These are phyloP conservation scores for Fistulinella prunicolor DNA, from an alignment of 768 basidiomycete species.

Conservation along the genomic window DNA sequence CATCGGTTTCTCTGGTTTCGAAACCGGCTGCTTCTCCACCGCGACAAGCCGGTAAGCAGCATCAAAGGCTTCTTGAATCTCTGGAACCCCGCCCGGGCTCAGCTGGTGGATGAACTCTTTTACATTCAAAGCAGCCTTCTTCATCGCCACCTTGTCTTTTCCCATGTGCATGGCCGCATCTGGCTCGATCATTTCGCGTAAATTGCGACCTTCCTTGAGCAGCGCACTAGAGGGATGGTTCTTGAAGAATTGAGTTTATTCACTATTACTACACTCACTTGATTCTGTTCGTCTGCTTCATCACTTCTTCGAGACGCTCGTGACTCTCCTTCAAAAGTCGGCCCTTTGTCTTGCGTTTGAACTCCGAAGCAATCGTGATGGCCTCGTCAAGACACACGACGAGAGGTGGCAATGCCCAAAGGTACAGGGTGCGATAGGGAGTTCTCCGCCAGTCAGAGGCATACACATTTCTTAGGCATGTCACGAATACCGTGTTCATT, in stretches of 20 bases:
- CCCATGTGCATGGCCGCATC: constrained; percentile 26
- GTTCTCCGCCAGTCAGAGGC: constrained; percentile 27
- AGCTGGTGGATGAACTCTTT: constrained; percentile 27
- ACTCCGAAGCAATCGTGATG: constrained; percentile 19
- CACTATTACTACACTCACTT: constrained; percentile 27
- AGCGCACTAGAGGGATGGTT: constrained; percentile 18
- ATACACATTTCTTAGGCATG: constrained; percentile 28
- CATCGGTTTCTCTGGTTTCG: constrained; percentile 19
- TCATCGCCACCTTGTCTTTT: constrained; percentile 26
- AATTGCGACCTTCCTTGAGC: constrained; percentile 22
- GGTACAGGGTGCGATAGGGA: constrained; percentile 37
- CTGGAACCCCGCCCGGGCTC: constrained; percentile 18
- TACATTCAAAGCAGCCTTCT: constrained; percentile 24
- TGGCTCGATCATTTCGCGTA: constrained; percentile 35
- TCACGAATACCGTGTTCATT: constrained; percentile 23
- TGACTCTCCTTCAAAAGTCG: constrained; percentile 29
- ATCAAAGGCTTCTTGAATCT: constrained; percentile 25
- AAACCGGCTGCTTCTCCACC: constrained; percentile 5
- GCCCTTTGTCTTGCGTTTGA: constrained; percentile 34
- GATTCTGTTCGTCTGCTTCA: constrained; percentile 27
- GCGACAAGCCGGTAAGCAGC: constrained; percentile 36
- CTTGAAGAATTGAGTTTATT: neutral
- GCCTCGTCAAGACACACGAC: constrained; percentile 40
- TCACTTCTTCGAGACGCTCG: constrained; percentile 35
- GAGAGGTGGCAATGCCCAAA: constrained; percentile 38